These are phyloP conservation scores for Fraxinus cuspidata DNA, from an alignment of 257 asterid species.

Conservation along the genomic window DNA sequence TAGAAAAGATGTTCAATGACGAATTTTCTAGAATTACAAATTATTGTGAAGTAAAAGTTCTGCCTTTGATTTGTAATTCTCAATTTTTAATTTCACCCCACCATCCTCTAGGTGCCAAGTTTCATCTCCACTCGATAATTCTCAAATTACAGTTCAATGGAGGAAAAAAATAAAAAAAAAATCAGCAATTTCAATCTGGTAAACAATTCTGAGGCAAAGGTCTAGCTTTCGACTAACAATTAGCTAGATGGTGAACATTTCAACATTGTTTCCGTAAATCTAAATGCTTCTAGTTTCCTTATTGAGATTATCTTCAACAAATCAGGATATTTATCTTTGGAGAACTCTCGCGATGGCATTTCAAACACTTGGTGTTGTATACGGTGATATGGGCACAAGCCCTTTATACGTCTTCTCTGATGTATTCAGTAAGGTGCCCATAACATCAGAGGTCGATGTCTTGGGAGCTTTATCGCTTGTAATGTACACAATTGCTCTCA, in stretches of 20 bases:
- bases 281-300: not conserved
- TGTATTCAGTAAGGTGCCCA: constrained; percentile 83
- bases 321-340: constrained; percentile 71
- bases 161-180: no score
- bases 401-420: constrained; percentile 87
- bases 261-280: no score
- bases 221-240: not conserved
- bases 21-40: not conserved
- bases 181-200: not conserved
- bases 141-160: no score
- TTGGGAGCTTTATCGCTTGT: constrained; percentile 88
- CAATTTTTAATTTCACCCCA: no score
- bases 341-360: constrained; percentile 71
- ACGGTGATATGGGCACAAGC: constrained; percentile 97
- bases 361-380: constrained; percentile 97
- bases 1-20: not conserved
- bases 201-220: not conserved
- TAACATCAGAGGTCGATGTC: constrained; percentile 80
- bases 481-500: constrained; percentile 82
- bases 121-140: no score
- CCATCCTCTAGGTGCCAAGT: no score
- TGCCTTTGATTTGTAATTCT: no score
- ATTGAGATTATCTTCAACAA: constrained; percentile 15
- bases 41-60: not conserved
- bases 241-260: no score